Base-by-base conservation (phyloP, 257 asterid species). In the Plectranthus barbatus region DNA sequence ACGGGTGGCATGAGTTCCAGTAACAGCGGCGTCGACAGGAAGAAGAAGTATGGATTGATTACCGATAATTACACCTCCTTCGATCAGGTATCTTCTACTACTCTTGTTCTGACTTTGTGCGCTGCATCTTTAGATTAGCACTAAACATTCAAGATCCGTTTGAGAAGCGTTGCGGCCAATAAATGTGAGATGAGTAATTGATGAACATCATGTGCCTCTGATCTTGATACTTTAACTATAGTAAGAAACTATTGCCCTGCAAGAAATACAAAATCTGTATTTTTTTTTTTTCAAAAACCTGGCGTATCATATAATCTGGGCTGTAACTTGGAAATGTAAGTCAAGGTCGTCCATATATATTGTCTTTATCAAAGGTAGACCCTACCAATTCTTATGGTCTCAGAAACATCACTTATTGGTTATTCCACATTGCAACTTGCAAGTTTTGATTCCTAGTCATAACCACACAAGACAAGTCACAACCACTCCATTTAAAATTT, bases 51-150 rank as follows among this genome's bases (percentile, higher is more conserved):
- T 19, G 71, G 68, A 9, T 80, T 34, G 70, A 86, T 86, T 68
- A 85, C 95, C 9, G 95, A 83, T 74, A 79, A 76, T 44, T 86
- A 67, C 80, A 68, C 83, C 45, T 77, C 95, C 60, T 50, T 86
- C 52, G 88, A 86, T 46, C 89, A 86, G 95, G 95, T 86, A 64
- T 6, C 60, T 33, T 12, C n/a, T 19, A 10, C 29, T 64, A 1
- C 12, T 4, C 4, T 10, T 51, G 12, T n/a, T 12, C 9, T 14
- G 15, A 3, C 13, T 54, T 12, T 20, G 46, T 56, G 37, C 12
- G 4, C 5, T 23, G 29, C 18, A 4, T 19, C n/a, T 9, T 1
- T 46, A 4, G 51, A 9, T 42, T 49, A 14, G 23, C 19, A 10
- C 20, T 50, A n/a, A 9, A 44, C 18, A n/a, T 21, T 57, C 51